These are phyloP conservation scores for Cucumis cinereus DNA, from an alignment of 306 rosid species.

Conservation along the genomic window DNA sequence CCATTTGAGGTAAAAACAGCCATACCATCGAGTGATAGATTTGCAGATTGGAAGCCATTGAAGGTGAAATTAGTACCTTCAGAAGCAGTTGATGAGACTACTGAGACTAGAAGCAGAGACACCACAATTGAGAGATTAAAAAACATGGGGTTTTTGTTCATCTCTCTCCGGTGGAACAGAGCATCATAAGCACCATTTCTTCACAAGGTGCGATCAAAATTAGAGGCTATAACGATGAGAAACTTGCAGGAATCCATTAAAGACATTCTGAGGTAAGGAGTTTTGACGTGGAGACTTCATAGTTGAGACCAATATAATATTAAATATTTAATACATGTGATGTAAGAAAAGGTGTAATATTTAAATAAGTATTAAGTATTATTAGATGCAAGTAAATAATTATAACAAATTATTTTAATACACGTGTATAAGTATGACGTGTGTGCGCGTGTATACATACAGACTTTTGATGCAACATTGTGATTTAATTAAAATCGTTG, in stretches of 20 bases:
- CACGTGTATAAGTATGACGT: background rate
- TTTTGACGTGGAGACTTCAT: background rate
- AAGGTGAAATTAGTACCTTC: constrained; percentile 23
- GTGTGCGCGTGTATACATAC: no score
- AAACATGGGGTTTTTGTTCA: background rate
- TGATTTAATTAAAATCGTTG: no score
- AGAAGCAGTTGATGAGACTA: constrained; percentile 15
- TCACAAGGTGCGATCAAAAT: background rate
- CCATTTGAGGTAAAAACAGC: constrained; percentile 30
- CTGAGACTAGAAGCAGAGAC: background rate
- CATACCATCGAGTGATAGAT: constrained; percentile 28
- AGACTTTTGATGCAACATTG: no score
- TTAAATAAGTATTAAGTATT: background rate
- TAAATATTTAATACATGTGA: no score
- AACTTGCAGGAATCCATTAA: background rate
- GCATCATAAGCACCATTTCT: background rate
- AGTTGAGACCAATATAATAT: background rate
- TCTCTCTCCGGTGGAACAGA: background rate
- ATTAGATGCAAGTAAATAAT: background rate
- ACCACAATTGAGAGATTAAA: background rate
- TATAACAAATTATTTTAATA: background rate
- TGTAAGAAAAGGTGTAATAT: background rate
- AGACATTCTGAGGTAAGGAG: background rate
- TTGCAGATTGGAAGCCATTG: constrained; percentile 30
- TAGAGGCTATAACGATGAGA: background rate